Conservation (phyloP, 805 yeast genomes). For the Metschnikowia arizonensis region DNA sequence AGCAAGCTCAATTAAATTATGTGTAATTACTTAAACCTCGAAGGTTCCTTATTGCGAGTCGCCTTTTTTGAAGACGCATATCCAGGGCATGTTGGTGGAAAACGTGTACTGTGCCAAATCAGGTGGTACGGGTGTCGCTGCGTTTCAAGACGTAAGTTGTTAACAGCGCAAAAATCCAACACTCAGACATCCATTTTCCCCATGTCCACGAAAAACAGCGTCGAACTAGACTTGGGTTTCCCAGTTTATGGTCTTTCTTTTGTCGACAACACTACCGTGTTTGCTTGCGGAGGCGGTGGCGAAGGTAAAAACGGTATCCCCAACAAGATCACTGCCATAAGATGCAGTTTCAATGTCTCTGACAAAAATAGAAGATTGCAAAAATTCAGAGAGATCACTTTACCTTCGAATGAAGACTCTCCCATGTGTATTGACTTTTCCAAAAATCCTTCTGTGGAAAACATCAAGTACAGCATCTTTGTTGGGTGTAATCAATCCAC, state of each 20-base stretch:
- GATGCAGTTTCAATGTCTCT: slow-evolving; percentile 50
- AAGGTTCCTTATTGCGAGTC: neutral
- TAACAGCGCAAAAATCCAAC: slow-evolving; percentile 2
- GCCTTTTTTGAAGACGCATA: neutral
- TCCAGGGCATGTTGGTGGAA: neutral
- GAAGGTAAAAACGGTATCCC: slow-evolving; percentile 87
- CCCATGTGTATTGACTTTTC: slow-evolving; percentile 72
- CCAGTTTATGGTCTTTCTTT: slow-evolving; percentile 83
- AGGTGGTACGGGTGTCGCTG: slow-evolving; percentile 6
- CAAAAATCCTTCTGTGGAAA: slow-evolving; percentile 20
- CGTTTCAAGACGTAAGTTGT: slow-evolving; percentile 5
- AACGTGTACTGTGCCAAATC: neutral
- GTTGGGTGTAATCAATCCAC: slow-evolving; percentile 75
- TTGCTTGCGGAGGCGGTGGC: slow-evolving; percentile 94
- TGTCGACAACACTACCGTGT: slow-evolving; percentile 51
- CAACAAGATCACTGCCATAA: slow-evolving; percentile 69
- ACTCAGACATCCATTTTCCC: neutral
- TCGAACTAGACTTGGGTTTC: slow-evolving; percentile 49
- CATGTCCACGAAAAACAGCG: slow-evolving; percentile 24
- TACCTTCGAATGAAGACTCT: slow-evolving; percentile 71
- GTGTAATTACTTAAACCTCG: neutral
- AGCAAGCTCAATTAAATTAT: neutral
- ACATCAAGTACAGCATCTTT: slow-evolving; percentile 44
- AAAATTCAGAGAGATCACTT: slow-evolving; percentile 57
- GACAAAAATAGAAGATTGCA: slow-evolving; percentile 44